Evolutionary conservation across 768 basidiomycete genomes (phyloP).

Genomic region (Termitomyces sp.): DNA sequence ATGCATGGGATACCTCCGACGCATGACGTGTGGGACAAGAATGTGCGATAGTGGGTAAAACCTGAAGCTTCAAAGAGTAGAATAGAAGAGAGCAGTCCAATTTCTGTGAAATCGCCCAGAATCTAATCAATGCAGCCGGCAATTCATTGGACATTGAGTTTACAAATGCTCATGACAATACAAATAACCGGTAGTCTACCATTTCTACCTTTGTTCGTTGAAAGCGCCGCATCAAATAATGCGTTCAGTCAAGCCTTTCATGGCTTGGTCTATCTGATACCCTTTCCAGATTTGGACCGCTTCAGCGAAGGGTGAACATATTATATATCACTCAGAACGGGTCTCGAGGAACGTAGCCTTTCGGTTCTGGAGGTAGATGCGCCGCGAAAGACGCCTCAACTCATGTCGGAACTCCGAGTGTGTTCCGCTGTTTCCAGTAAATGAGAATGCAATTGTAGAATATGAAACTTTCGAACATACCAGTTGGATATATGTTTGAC

Average conservation of each 20-base stretch:
- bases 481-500: constrained; percentile 76
- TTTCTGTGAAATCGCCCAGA: not conserved
- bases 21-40: not conserved
- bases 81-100: too few relatives aligned
- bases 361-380: not conserved
- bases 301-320: not conserved
- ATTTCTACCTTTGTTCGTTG: not conserved
- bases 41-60: not conserved
- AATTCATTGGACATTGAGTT: not conserved
- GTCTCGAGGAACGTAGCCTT: not conserved
- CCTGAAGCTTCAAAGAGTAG: not conserved
- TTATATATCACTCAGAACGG: not conserved
- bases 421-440: constrained; percentile 26
- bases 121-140: too few relatives aligned
- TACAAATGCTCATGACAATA: not conserved
- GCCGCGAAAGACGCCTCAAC: not conserved
- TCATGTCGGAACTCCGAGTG: constrained; percentile 31
- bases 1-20: constrained; percentile 1
- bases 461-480: constrained; percentile 37
- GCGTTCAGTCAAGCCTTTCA: too few relatives aligned
- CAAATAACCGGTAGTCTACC: too few relatives aligned
- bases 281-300: not conserved
- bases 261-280: not conserved
- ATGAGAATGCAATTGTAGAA: not conserved
- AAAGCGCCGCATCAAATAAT: not conserved